A percentile compares a stretch with the other conserved stretches of the same genome.
phyloP scores from a whole-genome alignment of 2,329 filamentous ascomycete genomes.

The Neopestalotiopsis clavispora region DNA sequence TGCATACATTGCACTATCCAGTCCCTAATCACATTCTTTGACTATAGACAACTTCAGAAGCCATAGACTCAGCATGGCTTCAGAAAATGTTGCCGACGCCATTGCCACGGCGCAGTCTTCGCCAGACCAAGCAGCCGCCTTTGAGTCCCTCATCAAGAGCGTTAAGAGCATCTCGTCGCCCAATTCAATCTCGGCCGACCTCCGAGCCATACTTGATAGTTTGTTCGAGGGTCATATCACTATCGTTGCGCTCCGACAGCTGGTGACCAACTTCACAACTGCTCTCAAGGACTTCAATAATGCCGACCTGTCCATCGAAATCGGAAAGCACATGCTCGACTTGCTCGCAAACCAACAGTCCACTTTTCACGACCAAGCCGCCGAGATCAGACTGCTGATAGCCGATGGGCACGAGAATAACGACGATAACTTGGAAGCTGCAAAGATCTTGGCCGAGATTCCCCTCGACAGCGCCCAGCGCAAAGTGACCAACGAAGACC shows the following conservation, averaged over 20 bases:
- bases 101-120: slow-evolving; percentile 45
- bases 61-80: slow-evolving; percentile 27
- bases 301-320: slow-evolving; percentile 72
- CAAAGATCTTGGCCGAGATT: slow-evolving; percentile 79
- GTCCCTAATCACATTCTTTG: too few species aligned
- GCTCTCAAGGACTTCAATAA: slow-evolving; percentile 66
- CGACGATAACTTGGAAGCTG: slow-evolving; percentile 81
- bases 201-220: slow-evolving; percentile 70
- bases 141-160: slow-evolving; percentile 50
- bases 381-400: slow-evolving; percentile 77
- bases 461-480: slow-evolving; percentile 89
- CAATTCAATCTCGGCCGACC: slow-evolving; percentile 52
- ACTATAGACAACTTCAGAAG: background rate
- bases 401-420: slow-evolving; percentile 82
- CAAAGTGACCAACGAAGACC: slow-evolving; percentile 79
- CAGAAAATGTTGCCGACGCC: slow-evolving; percentile 46
- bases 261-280: slow-evolving; percentile 70
- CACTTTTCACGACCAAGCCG: slow-evolving; percentile 85
- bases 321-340: slow-evolving; percentile 74
- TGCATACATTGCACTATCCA: too few species aligned
- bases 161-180: slow-evolving; percentile 47
- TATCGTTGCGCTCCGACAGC: slow-evolving; percentile 74
- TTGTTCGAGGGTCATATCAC: slow-evolving; percentile 73
- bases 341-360: slow-evolving; percentile 65
- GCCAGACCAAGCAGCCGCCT: slow-evolving; percentile 49